Conservation (phyloP, 441 rosid genomes). For the Mallotus japonicus region DNA sequence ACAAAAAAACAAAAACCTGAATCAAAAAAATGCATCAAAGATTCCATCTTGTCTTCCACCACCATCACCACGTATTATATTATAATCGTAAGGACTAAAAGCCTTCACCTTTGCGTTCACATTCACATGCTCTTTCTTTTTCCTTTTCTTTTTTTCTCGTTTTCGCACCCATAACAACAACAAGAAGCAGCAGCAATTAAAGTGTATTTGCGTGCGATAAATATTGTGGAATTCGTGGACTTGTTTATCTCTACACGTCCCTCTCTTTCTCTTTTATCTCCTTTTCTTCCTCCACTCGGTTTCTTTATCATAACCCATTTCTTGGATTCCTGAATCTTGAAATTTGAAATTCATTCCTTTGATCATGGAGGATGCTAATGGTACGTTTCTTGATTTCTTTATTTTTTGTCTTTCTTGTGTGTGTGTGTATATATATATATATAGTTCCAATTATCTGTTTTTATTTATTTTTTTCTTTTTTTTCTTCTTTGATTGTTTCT, state of each 20-base stretch:
- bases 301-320: constrained; percentile 12
- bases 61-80: too few relatives aligned
- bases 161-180: too few relatives aligned
- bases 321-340: neutral
- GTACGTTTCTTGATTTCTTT: constrained; percentile 13
- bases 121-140: constrained; percentile 1
- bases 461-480: neutral
- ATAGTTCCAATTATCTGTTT: neutral
- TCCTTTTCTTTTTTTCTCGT: neutral
- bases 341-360: neutral
- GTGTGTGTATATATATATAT: too few relatives aligned
- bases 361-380: constrained; percentile 37
- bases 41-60: neutral
- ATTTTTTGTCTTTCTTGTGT: neutral
- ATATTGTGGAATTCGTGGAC: constrained; percentile 21
- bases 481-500: neutral
- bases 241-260: constrained; percentile 1
- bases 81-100: too few relatives aligned
- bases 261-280: neutral
- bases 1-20: neutral
- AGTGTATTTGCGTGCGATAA: neutral
- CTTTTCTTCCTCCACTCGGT: neutral
- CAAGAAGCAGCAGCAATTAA: too few relatives aligned
- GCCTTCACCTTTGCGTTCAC: too few relatives aligned
- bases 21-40: neutral